Percentiles rank a stretch among this genome's conserved stretches.
These are phyloP conservation scores for Sanguinoderma infundibulare DNA, from an alignment of 1,284 basidiomycete species.

Conservation along the genomic window DNA sequence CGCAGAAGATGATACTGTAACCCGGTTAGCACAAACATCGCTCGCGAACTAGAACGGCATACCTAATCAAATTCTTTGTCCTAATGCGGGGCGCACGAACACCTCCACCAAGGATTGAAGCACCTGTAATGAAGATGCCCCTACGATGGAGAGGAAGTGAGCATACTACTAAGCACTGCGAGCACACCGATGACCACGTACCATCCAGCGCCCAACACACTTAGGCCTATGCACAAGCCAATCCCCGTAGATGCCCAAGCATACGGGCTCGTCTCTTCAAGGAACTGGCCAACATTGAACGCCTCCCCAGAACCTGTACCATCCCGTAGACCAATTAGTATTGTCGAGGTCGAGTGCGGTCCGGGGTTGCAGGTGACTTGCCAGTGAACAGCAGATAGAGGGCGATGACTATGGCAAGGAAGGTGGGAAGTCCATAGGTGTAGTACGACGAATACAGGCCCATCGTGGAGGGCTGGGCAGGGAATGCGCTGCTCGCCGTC, in stretches of 20 bases:
- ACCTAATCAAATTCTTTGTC: slow-evolving; percentile 99
- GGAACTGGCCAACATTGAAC: slow-evolving; percentile 92
- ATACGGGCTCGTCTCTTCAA: slow-evolving; percentile 94
- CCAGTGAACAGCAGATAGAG: slow-evolving; percentile 90
- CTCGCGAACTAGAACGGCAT: slow-evolving; percentile 23
- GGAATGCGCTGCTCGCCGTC: slow-evolving; percentile 16
- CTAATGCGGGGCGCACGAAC: slow-evolving; percentile 93
- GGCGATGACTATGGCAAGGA: slow-evolving; percentile 67
- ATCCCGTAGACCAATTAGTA: not conserved
- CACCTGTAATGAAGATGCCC: slow-evolving; percentile 97
- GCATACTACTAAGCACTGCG: not conserved
- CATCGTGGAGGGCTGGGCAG: slow-evolving; percentile 38
- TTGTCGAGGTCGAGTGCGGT: not conserved
- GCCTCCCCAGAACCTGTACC: slow-evolving; percentile 79
- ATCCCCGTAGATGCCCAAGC: slow-evolving; percentile 93
- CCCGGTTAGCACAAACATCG: not conserved
- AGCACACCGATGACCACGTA: slow-evolving; percentile 43
- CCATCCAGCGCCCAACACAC: slow-evolving; percentile 96
- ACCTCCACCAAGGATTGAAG: slow-evolving; percentile 95
- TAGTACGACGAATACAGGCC: slow-evolving; percentile 57
- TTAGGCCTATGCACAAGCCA: slow-evolving; percentile 92
- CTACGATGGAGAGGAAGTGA: slow-evolving; percentile 46
- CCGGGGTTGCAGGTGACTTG: slow-evolving; percentile 39
- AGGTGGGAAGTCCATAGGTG: slow-evolving; percentile 68
- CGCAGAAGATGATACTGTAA: slow-evolving; percentile 95